Conservation (phyloP, 177 flowering plant genomes). For the Telopea speciosissima region DNA sequence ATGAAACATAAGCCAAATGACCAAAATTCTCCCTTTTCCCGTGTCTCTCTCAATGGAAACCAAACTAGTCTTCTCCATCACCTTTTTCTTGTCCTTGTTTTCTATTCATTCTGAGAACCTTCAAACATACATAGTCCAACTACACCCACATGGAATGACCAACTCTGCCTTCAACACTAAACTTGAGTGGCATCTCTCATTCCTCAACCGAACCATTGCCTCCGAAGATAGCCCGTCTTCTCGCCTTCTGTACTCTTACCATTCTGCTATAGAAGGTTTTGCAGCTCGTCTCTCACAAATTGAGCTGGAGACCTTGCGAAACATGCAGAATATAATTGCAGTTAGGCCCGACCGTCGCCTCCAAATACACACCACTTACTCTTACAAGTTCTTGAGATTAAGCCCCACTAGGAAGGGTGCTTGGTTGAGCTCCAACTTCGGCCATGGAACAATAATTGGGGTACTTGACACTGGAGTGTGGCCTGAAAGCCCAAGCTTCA, state of each 20-base stretch:
- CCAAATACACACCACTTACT: slow-evolving; percentile 76
- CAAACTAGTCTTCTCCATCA: slow-evolving; percentile 14
- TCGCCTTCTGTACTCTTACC: slow-evolving; percentile 79
- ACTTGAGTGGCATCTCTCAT: slow-evolving; percentile 68
- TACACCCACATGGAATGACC: slow-evolving; percentile 50
- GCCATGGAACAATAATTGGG: slow-evolving; percentile 71
- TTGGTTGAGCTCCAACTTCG: slow-evolving; percentile 51
- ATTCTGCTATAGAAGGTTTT: slow-evolving; percentile 78
- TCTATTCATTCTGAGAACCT: slow-evolving; percentile 15
- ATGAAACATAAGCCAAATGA: not conserved
- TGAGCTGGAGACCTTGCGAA: slow-evolving; percentile 39
- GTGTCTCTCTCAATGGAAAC: slow-evolving; percentile 25
- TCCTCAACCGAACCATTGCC: slow-evolving; percentile 38
- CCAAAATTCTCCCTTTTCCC: no score
- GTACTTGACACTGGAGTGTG: slow-evolving; percentile 92
- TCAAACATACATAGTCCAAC: slow-evolving; percentile 77
- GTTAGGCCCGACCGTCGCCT: slow-evolving; percentile 51
- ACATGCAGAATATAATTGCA: slow-evolving; percentile 51
- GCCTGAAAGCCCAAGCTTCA: slow-evolving; percentile 93
- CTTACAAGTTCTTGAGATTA: slow-evolving; percentile 85
- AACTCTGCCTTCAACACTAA: slow-evolving; percentile 34
- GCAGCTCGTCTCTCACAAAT: slow-evolving; percentile 57
- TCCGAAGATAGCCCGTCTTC: slow-evolving; percentile 40
- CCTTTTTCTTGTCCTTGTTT: slow-evolving; percentile 12
- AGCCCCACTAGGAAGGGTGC: slow-evolving; percentile 25